phyloP scores from a whole-genome alignment of 176 grass and related monocot genomes.

The Ensete ventricosum region DNA sequence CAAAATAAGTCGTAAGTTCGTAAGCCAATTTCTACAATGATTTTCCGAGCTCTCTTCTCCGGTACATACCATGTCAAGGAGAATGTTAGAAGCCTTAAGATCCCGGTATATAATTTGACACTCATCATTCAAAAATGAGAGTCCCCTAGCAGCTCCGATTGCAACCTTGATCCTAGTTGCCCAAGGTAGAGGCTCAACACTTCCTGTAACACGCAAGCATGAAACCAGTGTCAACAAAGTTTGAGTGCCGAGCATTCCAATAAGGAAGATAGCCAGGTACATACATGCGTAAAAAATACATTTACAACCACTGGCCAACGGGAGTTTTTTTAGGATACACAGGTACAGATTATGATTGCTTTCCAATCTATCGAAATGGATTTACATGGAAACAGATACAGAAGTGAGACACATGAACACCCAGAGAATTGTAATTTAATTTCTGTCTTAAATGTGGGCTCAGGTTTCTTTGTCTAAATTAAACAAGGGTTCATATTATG shows the following conservation, averaged over 20 bases:
- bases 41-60: not conserved
- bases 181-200: constrained; percentile 1
- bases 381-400: not conserved
- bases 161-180: constrained; percentile 10
- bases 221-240: not conserved
- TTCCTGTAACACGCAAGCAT: not conserved
- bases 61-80: not conserved
- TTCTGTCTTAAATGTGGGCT: too few relatives aligned
- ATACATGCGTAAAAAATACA: too few relatives aligned
- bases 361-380: not conserved
- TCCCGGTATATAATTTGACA: constrained; percentile 6
- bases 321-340: not conserved
- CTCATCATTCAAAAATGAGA: constrained; percentile 9
- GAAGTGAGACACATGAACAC: too few relatives aligned
- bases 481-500: not conserved
- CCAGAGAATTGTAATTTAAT: too few relatives aligned
- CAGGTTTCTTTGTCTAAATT: not conserved
- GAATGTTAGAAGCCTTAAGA: constrained; percentile 10
- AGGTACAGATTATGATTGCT: not conserved
- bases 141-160: constrained; percentile 11
- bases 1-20: not conserved
- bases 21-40: not conserved
- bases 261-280: too few relatives aligned
- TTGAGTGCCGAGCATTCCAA: too few relatives aligned
- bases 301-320: not conserved